Conservation (phyloP, 257 asterid genomes). For the Eucommia ulmoides region DNA sequence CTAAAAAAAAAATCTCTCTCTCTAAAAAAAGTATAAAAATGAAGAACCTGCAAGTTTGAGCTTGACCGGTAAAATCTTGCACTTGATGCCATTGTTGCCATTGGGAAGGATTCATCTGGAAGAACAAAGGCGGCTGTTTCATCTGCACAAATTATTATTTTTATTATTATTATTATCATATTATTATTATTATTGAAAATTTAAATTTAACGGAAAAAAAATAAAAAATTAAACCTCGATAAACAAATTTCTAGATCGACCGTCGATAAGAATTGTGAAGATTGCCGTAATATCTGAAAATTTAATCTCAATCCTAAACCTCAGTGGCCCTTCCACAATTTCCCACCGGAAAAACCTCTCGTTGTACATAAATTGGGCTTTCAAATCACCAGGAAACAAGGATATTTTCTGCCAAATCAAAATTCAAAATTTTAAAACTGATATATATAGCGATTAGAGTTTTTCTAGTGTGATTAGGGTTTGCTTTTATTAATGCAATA, state of each 20-base stretch:
- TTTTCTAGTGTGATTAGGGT: too few relatives aligned
- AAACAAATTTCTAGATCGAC: conserved; percentile 28
- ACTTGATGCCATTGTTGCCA: conserved; percentile 61
- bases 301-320: conserved; percentile 61
- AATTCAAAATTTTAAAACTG: background rate
- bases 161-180: too few relatives aligned
- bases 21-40: background rate
- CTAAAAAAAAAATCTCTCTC: background rate
- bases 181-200: background rate
- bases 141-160: conserved; percentile 29
- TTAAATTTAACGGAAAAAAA: too few relatives aligned
- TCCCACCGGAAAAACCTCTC: conserved; percentile 73
- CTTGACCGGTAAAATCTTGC: conserved; percentile 62
- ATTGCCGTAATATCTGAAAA: conserved; percentile 62
- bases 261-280: conserved; percentile 17
- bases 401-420: conserved; percentile 28
- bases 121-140: conserved; percentile 40
- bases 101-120: conserved; percentile 46
- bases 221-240: conserved; percentile 59
- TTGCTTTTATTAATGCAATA: too few relatives aligned
- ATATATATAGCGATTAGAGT: too few relatives aligned
- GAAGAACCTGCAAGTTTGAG: conserved; percentile 45
- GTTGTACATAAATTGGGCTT: conserved; percentile 44
- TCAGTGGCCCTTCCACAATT: conserved; percentile 46
- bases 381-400: conserved; percentile 43